phyloP scores from a whole-genome alignment of 441 rosid species.

The Populus trichocarpa region DNA sequence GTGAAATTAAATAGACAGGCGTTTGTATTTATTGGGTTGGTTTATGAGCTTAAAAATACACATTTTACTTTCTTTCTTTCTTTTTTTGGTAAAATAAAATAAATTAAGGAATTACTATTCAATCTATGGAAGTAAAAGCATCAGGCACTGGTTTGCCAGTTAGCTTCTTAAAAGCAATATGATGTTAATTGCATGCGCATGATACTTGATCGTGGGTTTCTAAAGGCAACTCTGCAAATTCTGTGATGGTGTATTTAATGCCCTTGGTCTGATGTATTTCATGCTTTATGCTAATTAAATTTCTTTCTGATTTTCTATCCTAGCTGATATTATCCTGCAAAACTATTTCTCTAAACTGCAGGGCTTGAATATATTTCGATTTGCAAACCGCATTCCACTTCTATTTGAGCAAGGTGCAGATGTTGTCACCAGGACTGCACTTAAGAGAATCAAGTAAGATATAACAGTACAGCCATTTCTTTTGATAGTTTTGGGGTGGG shows the following conservation, averaged over 20 bases:
- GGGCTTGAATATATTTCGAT: conserved; percentile 93
- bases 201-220: neutral
- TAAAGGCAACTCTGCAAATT: neutral
- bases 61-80: no score
- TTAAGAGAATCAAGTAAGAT: conserved; percentile 89
- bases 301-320: neutral
- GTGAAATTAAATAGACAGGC: neutral
- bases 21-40: neutral
- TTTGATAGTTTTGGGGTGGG: neutral
- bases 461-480: conserved; percentile 3
- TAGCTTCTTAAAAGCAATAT: neutral
- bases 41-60: no score
- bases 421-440: conserved; percentile 92
- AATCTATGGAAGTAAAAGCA: neutral
- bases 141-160: neutral
- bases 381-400: conserved; percentile 96
- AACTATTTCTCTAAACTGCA: conserved; percentile 24
- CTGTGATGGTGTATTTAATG: neutral
- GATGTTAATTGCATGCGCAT: neutral
- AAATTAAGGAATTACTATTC: neutral
- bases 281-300: neutral
- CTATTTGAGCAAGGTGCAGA: conserved; percentile 99
- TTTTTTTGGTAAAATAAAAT: no score
- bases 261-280: neutral
- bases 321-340: conserved; percentile 1